Conservation (phyloP, 1,284 basidiomycete genomes). For the Malassezia dermatis region DNA sequence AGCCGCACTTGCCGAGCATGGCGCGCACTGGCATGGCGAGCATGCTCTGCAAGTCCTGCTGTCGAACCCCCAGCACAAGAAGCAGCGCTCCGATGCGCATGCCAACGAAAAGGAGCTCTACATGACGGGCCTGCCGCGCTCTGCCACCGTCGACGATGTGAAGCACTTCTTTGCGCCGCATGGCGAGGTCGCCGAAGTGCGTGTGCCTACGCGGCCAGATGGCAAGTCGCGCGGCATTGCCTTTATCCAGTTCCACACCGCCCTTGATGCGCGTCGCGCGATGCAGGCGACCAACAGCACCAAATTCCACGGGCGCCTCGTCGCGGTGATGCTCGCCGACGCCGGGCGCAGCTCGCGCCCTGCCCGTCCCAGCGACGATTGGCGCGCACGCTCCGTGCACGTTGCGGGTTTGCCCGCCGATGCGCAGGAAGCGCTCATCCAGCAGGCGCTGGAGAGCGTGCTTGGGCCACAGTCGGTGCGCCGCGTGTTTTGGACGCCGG, state of each 20-base stretch:
- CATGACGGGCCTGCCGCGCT: conserved; percentile 69
- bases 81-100: conserved; percentile 73
- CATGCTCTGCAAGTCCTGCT: conserved; percentile 67
- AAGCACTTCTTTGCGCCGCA: conserved; percentile 61
- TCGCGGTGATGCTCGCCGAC: conserved; percentile 30
- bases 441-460: conserved; percentile 36
- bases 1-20: conserved; percentile 66
- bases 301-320: conserved; percentile 29
- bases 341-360: neutral
- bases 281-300: conserved; percentile 34
- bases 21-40: conserved; percentile 57
- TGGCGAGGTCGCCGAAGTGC: conserved; percentile 68
- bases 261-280: conserved; percentile 37
- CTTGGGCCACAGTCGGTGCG: conserved; percentile 25
- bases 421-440: conserved; percentile 45
- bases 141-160: conserved; percentile 63
- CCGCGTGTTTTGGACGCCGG: conserved; percentile 30
- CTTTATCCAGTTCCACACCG: conserved; percentile 71
- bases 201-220: conserved; percentile 63
- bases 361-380: neutral
- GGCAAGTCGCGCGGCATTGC: conserved; percentile 74
- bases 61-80: conserved; percentile 79
- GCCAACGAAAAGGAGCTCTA: conserved; percentile 71
- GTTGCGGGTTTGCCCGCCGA: conserved; percentile 30
- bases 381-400: conserved; percentile 20